Conservation (phyloP, 306 rosid genomes). For the Trichosanthes truncata region DNA sequence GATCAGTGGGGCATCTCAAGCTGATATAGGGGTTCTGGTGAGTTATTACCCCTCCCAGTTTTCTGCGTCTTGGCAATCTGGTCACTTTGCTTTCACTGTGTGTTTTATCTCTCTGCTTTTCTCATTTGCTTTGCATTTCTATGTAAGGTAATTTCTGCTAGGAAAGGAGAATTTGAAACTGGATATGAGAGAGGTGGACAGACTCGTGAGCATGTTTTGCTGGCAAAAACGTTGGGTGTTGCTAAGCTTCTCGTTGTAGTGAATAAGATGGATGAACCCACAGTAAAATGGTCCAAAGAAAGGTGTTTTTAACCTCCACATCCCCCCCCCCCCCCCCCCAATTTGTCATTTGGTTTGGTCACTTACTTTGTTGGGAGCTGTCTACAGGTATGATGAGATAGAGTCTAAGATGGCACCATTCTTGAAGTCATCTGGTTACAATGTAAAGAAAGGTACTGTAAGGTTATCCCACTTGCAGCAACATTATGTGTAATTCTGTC, state of each 20-base stretch:
- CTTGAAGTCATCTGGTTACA: conserved; percentile 78
- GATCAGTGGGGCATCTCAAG: conserved; percentile 99
- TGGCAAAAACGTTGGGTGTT: conserved; percentile 95
- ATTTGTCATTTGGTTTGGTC: conserved; percentile 3
- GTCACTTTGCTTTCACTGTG: not conserved
- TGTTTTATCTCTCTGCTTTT: conserved; percentile 3
- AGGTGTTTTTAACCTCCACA: conserved; percentile 36
- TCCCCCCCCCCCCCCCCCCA: not conserved
- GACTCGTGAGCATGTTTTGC: conserved; percentile 97
- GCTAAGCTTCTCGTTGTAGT: conserved; percentile 82
- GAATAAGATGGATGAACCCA: conserved; percentile 95
- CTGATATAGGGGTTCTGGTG: conserved; percentile 96
- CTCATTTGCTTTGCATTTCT: conserved; percentile 3
- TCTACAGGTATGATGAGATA: conserved; percentile 79
- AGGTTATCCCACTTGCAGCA: conserved; percentile 2
- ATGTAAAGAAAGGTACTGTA: conserved; percentile 76
- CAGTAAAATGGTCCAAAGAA: conserved; percentile 92
- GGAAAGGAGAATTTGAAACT: conserved; percentile 98
- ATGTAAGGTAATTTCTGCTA: conserved; percentile 84
- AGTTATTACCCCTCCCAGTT: conserved; percentile 13
- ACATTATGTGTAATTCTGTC: not conserved
- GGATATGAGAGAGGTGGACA: conserved; percentile 99
- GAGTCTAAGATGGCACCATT: conserved; percentile 88
- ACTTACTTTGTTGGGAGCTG: not conserved
- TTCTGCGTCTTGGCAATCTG: not conserved